Conservation (phyloP, 192 early-diverging fungal species). For the Coemansia sp. region DNA sequence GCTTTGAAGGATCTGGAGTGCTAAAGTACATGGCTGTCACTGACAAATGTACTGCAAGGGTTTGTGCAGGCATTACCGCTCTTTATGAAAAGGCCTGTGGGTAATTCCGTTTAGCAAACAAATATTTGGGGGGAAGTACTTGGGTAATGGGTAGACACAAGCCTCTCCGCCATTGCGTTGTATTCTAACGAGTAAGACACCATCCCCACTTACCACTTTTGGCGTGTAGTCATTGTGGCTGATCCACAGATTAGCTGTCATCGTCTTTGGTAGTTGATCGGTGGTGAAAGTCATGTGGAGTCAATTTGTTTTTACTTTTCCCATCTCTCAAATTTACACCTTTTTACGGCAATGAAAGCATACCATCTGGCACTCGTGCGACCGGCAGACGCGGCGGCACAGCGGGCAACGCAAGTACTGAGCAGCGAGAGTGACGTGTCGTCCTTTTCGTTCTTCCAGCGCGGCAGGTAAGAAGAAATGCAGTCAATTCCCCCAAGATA, state of each 20-base stretch:
- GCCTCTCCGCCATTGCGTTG: rapidly evolving
- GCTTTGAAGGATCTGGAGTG: no score
- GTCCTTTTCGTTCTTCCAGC: conserved; percentile 85
- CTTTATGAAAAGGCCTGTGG: no score
- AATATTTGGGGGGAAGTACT: no score
- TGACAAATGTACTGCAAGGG: no score
- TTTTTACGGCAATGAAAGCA: conserved; percentile 28
- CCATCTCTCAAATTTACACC: neutral
- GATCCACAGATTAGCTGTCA: no score
- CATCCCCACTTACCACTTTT: neutral
- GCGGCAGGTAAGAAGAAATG: conserved; percentile 63
- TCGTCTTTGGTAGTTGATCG: no score
- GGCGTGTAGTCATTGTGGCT: no score
- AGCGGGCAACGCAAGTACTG: conserved; percentile 46
- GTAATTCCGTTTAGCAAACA: no score
- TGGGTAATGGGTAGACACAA: no score
- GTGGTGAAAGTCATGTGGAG: no score
- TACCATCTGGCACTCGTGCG: conserved; percentile 44
- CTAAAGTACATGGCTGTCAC: no score
- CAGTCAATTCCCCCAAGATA: neutral
- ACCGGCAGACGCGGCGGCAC: conserved; percentile 17
- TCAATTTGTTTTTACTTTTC: neutral
- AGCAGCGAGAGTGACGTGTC: conserved; percentile 71
- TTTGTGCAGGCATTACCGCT: no score
- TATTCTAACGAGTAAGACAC: neutral